Conservation (phyloP, 768 basidiomycete species). For the Phlebiopsis gigantea region DNA sequence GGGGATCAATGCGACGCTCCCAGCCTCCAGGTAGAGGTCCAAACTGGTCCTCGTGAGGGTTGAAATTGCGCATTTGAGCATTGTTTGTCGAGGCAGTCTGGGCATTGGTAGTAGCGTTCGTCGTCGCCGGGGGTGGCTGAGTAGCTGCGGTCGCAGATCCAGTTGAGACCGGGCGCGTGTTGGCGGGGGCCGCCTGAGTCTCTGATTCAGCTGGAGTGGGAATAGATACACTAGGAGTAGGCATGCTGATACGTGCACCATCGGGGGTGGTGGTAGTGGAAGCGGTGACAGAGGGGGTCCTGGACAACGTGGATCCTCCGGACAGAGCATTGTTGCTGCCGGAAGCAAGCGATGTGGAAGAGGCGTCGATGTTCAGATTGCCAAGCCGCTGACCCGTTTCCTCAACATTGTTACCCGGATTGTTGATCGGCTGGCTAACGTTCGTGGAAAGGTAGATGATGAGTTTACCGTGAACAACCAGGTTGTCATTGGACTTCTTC, state of each 20-base stretch:
- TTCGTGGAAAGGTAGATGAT: slow-evolving; percentile 96
- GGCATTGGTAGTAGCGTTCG: slow-evolving; percentile 24
- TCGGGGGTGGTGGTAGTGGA: slow-evolving; percentile 32
- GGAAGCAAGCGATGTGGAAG: slow-evolving; percentile 55
- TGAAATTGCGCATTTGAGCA: slow-evolving; percentile 70
- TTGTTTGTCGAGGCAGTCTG: slow-evolving; percentile 37
- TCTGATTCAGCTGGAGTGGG: slow-evolving; percentile 15
- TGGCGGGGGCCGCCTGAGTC: slow-evolving; percentile 9
- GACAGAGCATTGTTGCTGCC: slow-evolving; percentile 27
- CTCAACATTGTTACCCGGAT: slow-evolving; percentile 70
- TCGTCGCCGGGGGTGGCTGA: slow-evolving; percentile 17
- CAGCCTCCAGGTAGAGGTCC: slow-evolving; percentile 89
- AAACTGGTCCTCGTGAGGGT: slow-evolving; percentile 91
- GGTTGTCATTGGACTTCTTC: slow-evolving; percentile 98
- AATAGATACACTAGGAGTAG: slow-evolving; percentile 29
- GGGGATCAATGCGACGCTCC: slow-evolving; percentile 96
- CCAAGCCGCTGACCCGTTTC: slow-evolving; percentile 54
- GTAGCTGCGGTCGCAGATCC: slow-evolving; percentile 21
- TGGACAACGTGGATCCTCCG: slow-evolving; percentile 45
- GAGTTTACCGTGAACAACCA: slow-evolving; percentile 96
- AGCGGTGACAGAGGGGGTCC: slow-evolving; percentile 47
- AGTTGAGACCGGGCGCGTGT: slow-evolving; percentile 34
- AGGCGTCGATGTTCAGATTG: slow-evolving; percentile 55
- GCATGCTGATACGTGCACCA: slow-evolving; percentile 36
- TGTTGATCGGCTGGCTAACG: slow-evolving; percentile 74